Evolutionary conservation across 2,329 filamentous ascomycete genomes (phyloP).

Genomic region (Periconia digitata): DNA sequence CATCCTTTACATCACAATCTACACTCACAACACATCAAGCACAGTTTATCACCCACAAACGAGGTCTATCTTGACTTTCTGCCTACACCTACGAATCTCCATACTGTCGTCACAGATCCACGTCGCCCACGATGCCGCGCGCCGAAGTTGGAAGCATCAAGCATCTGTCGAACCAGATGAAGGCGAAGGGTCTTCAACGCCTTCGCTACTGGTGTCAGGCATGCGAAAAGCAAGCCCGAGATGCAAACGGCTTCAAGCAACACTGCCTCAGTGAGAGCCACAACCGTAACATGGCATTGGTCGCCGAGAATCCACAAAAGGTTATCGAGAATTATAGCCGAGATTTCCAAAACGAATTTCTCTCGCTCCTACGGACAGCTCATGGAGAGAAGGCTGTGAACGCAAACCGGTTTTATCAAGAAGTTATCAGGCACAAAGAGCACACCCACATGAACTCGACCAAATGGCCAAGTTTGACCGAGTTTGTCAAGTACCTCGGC

Average conservation of each 20-base stretch:
- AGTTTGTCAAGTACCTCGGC: constrained; percentile 86
- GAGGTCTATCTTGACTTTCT: background rate
- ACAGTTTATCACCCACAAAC: no score
- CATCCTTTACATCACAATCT: no score
- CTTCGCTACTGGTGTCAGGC: constrained; percentile 89
- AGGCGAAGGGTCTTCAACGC: constrained; percentile 63
- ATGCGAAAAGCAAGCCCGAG: constrained; percentile 75
- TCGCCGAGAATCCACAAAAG: constrained; percentile 85
- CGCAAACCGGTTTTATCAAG: constrained; percentile 92
- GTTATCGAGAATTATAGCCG: constrained; percentile 79
- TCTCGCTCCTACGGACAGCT: constrained; percentile 73
- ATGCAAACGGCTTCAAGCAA: constrained; percentile 72
- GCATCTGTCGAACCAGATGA: constrained; percentile 86
- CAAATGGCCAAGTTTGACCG: constrained; percentile 82
- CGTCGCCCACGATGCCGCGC: constrained; percentile 72
- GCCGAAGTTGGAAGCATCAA: constrained; percentile 94
- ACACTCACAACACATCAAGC: no score
- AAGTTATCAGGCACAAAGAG: constrained; percentile 71
- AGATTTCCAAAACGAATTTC: constrained; percentile 79
- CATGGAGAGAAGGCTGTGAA: constrained; percentile 91
- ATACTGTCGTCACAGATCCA: constrained; percentile 9
- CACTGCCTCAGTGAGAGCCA: constrained; percentile 84
- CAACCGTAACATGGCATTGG: constrained; percentile 83
- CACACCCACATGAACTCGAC: constrained; percentile 96
- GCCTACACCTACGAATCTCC: background rate